A percentile compares a stretch with the other conserved stretches of the same genome.
phyloP scores from a whole-genome alignment of 257 asterid species.

The Scutellaria barbata region DNA sequence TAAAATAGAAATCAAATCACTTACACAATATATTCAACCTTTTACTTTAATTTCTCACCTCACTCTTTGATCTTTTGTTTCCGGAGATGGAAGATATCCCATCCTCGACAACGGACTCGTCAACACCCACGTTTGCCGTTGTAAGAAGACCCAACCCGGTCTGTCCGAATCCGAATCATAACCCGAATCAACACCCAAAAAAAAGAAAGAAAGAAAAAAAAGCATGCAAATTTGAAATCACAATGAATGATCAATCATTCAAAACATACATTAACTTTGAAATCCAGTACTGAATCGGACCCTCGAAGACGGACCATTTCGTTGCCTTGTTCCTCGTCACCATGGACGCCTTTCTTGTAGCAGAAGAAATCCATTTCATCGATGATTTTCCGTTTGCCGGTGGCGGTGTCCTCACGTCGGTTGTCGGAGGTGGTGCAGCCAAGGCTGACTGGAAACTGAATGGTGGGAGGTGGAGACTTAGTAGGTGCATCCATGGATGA shows the following conservation, averaged over 20 bases:
- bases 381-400: slow-evolving; percentile 43
- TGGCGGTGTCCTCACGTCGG: not conserved
- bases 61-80: slow-evolving; percentile 56
- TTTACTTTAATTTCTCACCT: slow-evolving; percentile 44
- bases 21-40: too few relatives aligned
- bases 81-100: slow-evolving; percentile 51
- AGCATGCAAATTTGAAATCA: too few relatives aligned
- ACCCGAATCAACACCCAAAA: not conserved
- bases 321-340: slow-evolving; percentile 24
- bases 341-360: slow-evolving; percentile 39
- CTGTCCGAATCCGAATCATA: slow-evolving; percentile 35
- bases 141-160: slow-evolving; percentile 82
- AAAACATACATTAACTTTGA: slow-evolving; percentile 66
- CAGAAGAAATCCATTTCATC: slow-evolving; percentile 84
- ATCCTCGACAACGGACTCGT: slow-evolving; percentile 43
- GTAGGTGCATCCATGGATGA: slow-evolving; percentile 42
- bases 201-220: too few relatives aligned
- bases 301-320: slow-evolving; percentile 31
- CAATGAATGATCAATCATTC: too few relatives aligned
- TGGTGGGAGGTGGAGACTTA: slow-evolving; percentile 53
- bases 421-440: slow-evolving; percentile 21
- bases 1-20: too few relatives aligned
- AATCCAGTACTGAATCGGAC: slow-evolving; percentile 47
- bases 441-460: slow-evolving; percentile 78
- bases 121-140: slow-evolving; percentile 62